Evolutionary conservation across 495 filamentous ascomycete genomes (phyloP).

Genomic region (Neurospora discreta): DNA sequence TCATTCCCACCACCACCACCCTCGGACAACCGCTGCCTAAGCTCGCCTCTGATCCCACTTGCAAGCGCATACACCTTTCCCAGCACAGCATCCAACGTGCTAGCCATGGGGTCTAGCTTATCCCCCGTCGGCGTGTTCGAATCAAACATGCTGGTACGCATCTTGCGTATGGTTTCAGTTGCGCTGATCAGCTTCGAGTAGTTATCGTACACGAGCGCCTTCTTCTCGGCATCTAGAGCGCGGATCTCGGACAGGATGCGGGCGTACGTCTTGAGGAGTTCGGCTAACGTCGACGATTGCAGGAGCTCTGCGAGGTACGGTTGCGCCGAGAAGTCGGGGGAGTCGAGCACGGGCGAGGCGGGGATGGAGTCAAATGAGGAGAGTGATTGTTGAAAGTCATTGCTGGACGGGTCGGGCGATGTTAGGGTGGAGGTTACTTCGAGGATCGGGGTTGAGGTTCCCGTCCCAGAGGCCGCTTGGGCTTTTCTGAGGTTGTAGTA

Average conservation of each 20-base stretch:
- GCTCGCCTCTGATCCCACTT: slow-evolving; percentile 43
- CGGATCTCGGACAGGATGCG: slow-evolving; percentile 65
- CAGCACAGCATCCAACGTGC: slow-evolving; percentile 66
- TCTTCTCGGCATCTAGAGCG: slow-evolving; percentile 85
- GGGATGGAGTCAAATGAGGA: slow-evolving; percentile 24
- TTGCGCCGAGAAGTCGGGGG: slow-evolving; percentile 41
- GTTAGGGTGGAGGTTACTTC: slow-evolving; percentile 24
- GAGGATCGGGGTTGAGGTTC: slow-evolving; percentile 22
- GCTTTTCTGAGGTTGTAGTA: slow-evolving; percentile 77
- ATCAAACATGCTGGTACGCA: slow-evolving; percentile 54
- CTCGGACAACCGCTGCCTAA: slow-evolving; percentile 33
- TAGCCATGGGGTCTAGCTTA: slow-evolving; percentile 55
- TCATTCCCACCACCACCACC: slow-evolving; percentile 2
- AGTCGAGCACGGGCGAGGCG: slow-evolving; percentile 42
- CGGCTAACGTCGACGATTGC: slow-evolving; percentile 50
- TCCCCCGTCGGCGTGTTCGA: slow-evolving; percentile 19
- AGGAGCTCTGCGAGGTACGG: slow-evolving; percentile 55
- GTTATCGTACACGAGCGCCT: slow-evolving; percentile 96
- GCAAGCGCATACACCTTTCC: slow-evolving; percentile 73
- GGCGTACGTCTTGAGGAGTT: slow-evolving; percentile 52
- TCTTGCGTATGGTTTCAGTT: slow-evolving; percentile 82
- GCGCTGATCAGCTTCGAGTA: slow-evolving; percentile 91
- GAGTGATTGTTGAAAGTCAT: slow-evolving; percentile 13
- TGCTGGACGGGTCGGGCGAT: slow-evolving; percentile 14
- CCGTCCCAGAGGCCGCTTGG: background rate